phyloP scores from a whole-genome alignment of 2,329 filamentous ascomycete genomes.

The Botrytis porri region DNA sequence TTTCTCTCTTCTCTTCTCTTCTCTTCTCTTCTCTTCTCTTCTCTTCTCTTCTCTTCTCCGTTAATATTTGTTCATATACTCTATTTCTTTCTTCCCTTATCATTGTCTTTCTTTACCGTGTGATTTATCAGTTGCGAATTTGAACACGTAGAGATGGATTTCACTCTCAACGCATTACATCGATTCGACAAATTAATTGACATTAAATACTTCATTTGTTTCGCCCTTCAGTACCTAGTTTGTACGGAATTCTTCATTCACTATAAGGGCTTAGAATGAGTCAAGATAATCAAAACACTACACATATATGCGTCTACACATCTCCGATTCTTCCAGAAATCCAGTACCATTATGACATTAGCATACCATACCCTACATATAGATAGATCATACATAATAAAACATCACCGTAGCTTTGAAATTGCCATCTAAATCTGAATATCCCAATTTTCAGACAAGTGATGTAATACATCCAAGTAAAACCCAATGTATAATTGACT shows the following conservation, averaged over 20 bases:
- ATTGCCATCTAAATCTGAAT: not conserved
- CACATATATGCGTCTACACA: not conserved
- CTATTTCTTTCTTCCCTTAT: not conserved
- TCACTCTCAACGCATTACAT: not conserved
- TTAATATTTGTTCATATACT: not conserved
- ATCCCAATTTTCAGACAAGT: not conserved
- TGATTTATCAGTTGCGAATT: not conserved
- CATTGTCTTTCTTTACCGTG: not conserved
- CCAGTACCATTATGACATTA: not conserved
- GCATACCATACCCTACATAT: not conserved
- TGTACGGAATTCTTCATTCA: not conserved
- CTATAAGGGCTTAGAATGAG: not conserved
- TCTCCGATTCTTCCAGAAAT: not conserved
- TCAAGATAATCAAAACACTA: not conserved
- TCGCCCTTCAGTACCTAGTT: fast-evolving
- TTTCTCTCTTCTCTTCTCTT: not conserved
- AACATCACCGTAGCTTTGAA: fast-evolving
- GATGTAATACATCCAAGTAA: not conserved
- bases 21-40: not conserved
- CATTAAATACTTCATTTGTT: not conserved
- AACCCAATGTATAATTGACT: not conserved
- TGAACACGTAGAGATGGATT: not conserved
- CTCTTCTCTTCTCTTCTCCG: not conserved
- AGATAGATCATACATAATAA: not conserved
- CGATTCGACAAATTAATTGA: not conserved